These are phyloP conservation scores for Symbiodinium natans DNA, from an alignment of 73 alveolate genomes.

Conservation along the genomic window DNA sequence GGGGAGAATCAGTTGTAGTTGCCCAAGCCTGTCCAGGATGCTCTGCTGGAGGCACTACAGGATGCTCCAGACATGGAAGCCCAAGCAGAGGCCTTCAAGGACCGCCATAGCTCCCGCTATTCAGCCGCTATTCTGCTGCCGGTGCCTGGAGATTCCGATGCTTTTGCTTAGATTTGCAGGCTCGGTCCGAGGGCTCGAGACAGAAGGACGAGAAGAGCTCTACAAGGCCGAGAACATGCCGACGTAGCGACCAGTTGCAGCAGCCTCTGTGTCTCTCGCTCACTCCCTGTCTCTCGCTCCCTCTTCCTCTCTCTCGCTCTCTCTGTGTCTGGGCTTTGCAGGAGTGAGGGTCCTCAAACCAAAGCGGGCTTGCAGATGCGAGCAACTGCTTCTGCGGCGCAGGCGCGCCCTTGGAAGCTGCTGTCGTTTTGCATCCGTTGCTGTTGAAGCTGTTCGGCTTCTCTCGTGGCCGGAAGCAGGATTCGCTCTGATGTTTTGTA, in stretches of 20 bases:
- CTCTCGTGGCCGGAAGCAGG: no score
- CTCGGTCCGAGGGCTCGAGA: neutral
- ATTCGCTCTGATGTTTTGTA: no score
- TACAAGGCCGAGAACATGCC: no score
- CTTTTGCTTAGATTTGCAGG: neutral
- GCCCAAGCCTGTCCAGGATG: neutral
- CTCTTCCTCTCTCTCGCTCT: neutral
- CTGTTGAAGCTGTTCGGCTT: no score
- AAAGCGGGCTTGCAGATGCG: conserved; percentile 1
- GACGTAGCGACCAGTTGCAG: no score
- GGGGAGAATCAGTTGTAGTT: no score
- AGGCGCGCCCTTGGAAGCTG: neutral
- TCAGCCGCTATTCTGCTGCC: neutral
- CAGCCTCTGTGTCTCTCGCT: no score
- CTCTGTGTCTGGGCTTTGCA: neutral
- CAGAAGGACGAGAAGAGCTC: neutral
- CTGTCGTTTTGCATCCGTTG: no score
- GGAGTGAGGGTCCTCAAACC: neutral
- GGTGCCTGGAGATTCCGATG: no score
- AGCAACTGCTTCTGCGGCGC: neutral
- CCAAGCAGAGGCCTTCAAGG: conserved; percentile 18
- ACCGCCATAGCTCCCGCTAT: neutral
- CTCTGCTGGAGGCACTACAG: neutral
- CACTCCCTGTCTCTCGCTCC: no score
- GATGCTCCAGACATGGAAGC: neutral